These are phyloP conservation scores for Gonium pectorale DNA, from an alignment of 139 green algal species.

Conservation along the genomic window DNA sequence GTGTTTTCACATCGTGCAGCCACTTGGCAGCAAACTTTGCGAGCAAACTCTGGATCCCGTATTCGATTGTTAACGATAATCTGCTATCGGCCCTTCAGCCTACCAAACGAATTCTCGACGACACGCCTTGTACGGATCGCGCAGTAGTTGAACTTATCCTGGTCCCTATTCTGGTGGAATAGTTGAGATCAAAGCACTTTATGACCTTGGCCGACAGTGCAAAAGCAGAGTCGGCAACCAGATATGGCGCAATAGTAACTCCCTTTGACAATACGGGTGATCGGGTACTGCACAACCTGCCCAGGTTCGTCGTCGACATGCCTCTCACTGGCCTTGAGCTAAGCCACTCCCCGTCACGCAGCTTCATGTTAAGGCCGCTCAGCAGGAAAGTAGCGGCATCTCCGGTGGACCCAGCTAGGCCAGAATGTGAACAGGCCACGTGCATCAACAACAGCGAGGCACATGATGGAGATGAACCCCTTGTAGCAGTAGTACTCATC, in stretches of 20 bases:
- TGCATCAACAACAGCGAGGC: background rate
- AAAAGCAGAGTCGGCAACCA: background rate
- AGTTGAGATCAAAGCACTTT: background rate
- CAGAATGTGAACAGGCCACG: background rate
- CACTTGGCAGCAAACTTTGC: too few species aligned
- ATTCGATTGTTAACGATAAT: background rate
- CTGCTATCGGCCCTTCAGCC: background rate
- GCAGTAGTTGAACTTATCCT: background rate
- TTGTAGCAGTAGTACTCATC: background rate
- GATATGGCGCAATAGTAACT: background rate
- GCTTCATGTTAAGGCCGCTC: background rate
- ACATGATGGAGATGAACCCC: background rate
- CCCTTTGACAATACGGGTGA: background rate
- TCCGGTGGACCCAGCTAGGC: background rate
- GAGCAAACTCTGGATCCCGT: background rate
- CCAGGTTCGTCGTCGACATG: too few species aligned
- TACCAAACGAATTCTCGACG: background rate
- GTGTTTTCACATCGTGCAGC: too few species aligned
- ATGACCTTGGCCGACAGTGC: background rate
- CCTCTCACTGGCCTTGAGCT: too few species aligned
- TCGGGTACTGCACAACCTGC: too few species aligned
- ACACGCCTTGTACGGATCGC: background rate
- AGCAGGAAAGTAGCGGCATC: background rate
- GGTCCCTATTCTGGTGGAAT: background rate
- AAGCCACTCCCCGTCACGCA: background rate